Base-by-base conservation (phyloP, 257 asterid genomes). In the Lycium ferocissimum region DNA sequence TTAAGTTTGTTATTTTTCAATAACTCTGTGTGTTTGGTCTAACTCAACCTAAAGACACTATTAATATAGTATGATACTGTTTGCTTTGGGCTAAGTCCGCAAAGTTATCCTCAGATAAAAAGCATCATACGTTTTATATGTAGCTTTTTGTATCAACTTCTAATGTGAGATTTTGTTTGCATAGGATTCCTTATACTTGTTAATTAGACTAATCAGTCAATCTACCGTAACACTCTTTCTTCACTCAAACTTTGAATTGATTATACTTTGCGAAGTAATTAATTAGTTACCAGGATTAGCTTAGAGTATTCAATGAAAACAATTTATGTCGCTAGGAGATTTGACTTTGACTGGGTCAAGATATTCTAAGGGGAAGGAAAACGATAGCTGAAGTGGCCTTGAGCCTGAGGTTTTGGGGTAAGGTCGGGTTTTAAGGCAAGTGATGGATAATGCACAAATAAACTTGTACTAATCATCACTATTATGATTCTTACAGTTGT, bases 291-390 rank as follows among this genome's bases (percentile, higher is more conserved):
- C 3, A 47, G 59, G 58, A 10, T 13, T 49, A 75, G 18, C 18
- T 75, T 18, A 75, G 14, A 75, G 22, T 51, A 49, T 13, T 22
- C 61, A 75, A 22, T 14, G 22, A 49, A 47, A 49, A 37, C 7
- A 13, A 75, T 67, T 14, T 35, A 73, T 73, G 80, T 6, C 59
- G 80, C 80, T 12, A 47, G 83, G 53, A 67, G 53, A 62, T 63
- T 40, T 43, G 71, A 84, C 84, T 80, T 49, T 86, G 75, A 83
- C 72, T 47, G 58, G 85, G 87, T 86, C 87, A 84, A 76, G 11
- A 53, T 49, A 65, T 82, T 70, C 83, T 71, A 26, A 12, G 38
- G 45, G 2, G 35, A 62, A 63, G 69, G 37, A 37, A 20, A 80
- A 38, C 20, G 70, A 53, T 38, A 79, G 35, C 8, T 70, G 43